Evolutionary conservation across 108 stramenopile species (phyloP), one percentile per base, ranked within the genome.

Genomic region (Fragilariopsis cylindrus): DNA sequence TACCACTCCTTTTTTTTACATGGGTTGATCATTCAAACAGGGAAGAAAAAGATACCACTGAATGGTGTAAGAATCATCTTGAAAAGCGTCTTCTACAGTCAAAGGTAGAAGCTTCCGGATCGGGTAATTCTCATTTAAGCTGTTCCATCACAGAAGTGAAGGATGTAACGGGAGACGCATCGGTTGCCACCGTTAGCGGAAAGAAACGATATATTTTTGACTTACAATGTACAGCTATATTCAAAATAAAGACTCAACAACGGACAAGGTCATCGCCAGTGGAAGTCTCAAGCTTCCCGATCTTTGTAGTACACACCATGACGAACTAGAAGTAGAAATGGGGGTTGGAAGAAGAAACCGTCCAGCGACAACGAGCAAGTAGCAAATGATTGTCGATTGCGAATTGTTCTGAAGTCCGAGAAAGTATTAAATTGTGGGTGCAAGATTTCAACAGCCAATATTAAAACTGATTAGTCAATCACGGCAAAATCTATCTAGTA

Each of bases 141-240:
- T 63, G 62, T 44, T 44, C 60, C 44, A 81, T 95, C 30, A 88
- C 85, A 9, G 65, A 81, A 44, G 85, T 94, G 6, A 76, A 85
- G 19, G 77, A 87, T 42, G 55, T 96, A n/a, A 85, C 83, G n/a
- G 97, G 98, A 11, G 97, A 98, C 77, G 98, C 96, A 4, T 92
- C 92, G 42, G 90, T 97, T 21, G 94, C 92, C n/a, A 81, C 95
- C 57, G 84, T 90, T 8, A 87, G 95, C 46, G 98, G 96, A 7
- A 97, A 96, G 82, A 96, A 94, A 75, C 84, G 96, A 41, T 96
- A 94, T 80, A 87, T 98, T 65, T 98, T 97, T 70, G 97, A 98
- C 71, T 96, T 89, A 67, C 80, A 88, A 73, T 72, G 79, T 49
- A 73, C 75, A 42, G 58, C 93, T 47, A 74, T 89, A 12, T 97